Conservation (phyloP, 2,329 filamentous ascomycete genomes). For the Trichocomaceae sp. region DNA sequence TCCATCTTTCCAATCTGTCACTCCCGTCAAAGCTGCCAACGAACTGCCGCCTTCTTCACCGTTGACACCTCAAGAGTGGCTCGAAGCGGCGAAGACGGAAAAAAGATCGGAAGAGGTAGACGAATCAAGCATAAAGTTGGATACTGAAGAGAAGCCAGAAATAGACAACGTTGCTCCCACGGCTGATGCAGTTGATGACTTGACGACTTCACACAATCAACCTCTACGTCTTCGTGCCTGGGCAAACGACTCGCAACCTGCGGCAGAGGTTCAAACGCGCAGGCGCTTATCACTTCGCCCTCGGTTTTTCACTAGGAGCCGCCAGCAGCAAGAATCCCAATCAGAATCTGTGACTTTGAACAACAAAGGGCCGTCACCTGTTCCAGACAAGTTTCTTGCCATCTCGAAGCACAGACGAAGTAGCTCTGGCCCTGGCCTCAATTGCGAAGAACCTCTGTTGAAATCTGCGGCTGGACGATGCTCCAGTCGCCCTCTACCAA, state of each 20-base stretch:
- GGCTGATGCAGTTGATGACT: constrained; percentile 15
- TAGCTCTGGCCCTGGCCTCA: constrained; percentile 9
- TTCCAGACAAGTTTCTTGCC: constrained; percentile 4
- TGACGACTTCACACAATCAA: constrained; percentile 22
- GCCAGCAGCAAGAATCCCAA: background rate
- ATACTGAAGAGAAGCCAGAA: background rate
- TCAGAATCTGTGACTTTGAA: background rate
- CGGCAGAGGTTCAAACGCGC: constrained; percentile 20
- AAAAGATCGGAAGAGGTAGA: background rate
- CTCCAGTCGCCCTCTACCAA: constrained; percentile 17
- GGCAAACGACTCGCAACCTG: constrained; percentile 17
- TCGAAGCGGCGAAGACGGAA: constrained; percentile 31
- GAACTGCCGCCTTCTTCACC: constrained; percentile 24
- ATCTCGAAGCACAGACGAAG: constrained; percentile 9
- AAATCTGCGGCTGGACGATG: background rate
- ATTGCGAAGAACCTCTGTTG: background rate
- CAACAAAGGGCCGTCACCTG: background rate
- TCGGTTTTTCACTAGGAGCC: constrained; percentile 29
- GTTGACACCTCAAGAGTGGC: constrained; percentile 37
- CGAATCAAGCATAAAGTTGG: background rate
- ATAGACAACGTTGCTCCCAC: background rate
- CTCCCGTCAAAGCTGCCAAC: constrained; percentile 12
- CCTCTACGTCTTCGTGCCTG: constrained; percentile 25
- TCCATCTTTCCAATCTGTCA: constrained; percentile 16
- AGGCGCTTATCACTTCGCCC: constrained; percentile 32